Evolutionary conservation across 1,284 basidiomycete species (phyloP), one percentile per base, ranked within the genome.

Genomic region (Xanthoconium separans): DNA sequence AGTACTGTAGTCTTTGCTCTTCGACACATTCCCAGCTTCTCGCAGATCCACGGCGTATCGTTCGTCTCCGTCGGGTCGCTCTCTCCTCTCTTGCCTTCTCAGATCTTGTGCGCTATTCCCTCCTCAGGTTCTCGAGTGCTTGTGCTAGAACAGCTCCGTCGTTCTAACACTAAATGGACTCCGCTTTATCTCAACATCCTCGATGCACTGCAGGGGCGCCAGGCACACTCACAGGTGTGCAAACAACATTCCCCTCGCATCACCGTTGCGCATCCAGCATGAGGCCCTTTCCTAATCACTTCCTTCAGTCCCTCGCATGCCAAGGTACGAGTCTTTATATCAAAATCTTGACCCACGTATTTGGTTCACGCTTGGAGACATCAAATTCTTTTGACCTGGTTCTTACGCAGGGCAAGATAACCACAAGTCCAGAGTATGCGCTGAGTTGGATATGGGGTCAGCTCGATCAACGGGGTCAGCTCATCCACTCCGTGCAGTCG

Each of bases 261-360:
- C 73, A 11, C 79, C 77, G 11, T 65, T 85, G 15, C 72, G 70
- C 10, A 71, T 88, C 13, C 84, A 82, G 13, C 45, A 63, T 16
- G 50, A 70, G 8, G 57, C 66, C 2, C 47, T 66, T 16, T 46
- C 65, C 2, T 51, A 61, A 5, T 54, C 65, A 2, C 53, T 64
- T 3, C 18, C 66, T 15, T 52, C 60, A 20, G 58, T 76, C 10
- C 85, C 86, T 15, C 83, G 84, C 57, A 74, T 93, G 37, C 94
- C 95, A 30, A 87, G 87, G 67, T 93, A 98, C 70, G 96, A 99
- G 74, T 77, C 83, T 13, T 89, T 99, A 99, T 78, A 93, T 89
- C 59, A 89, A 89, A 68, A 89, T 98, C 50, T 85, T 99, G 49
- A 73, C 82, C 29, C 88, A 92, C 60, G 75, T 96, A 36, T 98